A percentile compares a stretch with the other conserved stretches of the same genome.
Evolutionary conservation across 2,329 filamentous ascomycete genomes (phyloP).

Genomic region (Penicillium sp.): DNA sequence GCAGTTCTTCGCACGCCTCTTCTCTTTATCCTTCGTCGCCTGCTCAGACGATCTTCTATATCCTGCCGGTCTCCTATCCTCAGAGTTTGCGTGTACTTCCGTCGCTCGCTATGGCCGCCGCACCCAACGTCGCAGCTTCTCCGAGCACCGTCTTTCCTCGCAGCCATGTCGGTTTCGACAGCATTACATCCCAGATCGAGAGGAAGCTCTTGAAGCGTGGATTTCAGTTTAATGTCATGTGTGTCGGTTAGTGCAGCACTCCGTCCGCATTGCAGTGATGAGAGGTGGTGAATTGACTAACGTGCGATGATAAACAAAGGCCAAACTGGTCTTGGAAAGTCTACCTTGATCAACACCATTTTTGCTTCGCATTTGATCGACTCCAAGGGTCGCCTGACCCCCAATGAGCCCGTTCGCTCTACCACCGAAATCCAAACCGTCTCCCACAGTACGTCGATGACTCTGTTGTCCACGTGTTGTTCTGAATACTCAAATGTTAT

Average conservation of each 20-base stretch:
- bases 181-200: conserved; percentile 99
- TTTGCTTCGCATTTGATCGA: conserved; percentile 99
- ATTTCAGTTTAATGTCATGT: conserved; percentile 99
- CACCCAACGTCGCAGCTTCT: conserved; percentile 48
- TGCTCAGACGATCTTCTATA: conserved; percentile 4
- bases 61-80: neutral
- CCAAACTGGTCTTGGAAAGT: conserved; percentile 98
- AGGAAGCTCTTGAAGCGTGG: conserved; percentile 99
- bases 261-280: neutral
- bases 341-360: conserved; percentile 99
- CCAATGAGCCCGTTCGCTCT: conserved; percentile 87
- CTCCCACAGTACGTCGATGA: conserved; percentile 65
- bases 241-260: conserved; percentile 72
- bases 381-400: conserved; percentile 90
- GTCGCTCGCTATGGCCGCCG: conserved; percentile 61
- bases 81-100: neutral
- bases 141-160: conserved; percentile 69
- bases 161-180: conserved; percentile 99
- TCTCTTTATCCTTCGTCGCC: conserved; percentile 8
- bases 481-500: neutral
- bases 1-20: neutral
- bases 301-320: conserved; percentile 51
- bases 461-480: neutral
- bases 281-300: neutral
- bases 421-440: conserved; percentile 98